Conservation (phyloP, 768 basidiomycete genomes). For the Cubamyces sp. region DNA sequence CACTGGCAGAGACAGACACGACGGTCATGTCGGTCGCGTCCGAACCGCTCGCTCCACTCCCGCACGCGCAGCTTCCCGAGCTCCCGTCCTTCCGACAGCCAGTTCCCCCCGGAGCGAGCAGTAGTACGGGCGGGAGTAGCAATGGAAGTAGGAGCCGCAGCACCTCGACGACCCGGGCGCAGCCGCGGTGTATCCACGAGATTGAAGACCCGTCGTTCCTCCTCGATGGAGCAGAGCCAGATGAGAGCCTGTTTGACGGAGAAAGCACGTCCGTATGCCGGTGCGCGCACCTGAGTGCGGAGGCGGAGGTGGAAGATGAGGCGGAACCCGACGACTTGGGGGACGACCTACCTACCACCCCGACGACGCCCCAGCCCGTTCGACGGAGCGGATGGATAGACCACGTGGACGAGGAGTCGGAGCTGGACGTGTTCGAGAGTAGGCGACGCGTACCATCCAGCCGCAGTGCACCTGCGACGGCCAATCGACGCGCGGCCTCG, state of each 20-base stretch:
- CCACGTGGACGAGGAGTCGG: slow-evolving; percentile 53
- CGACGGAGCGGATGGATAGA: slow-evolving; percentile 60
- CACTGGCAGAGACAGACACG: slow-evolving; percentile 41
- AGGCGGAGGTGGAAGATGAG: background rate
- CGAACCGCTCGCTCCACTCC: slow-evolving; percentile 25
- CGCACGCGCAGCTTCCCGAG: slow-evolving; percentile 12
- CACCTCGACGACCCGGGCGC: slow-evolving; percentile 20
- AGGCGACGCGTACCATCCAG: slow-evolving; percentile 2
- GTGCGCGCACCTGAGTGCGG: slow-evolving; percentile 15
- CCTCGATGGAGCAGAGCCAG: slow-evolving; percentile 1
- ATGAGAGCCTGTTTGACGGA: slow-evolving; percentile 12
- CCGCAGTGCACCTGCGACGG: background rate
- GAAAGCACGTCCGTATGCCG: slow-evolving; percentile 28
- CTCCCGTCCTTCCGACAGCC: slow-evolving; percentile 11
- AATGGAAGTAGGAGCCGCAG: background rate
- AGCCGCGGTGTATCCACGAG: slow-evolving; percentile 59
- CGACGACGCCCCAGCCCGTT: slow-evolving; percentile 36
- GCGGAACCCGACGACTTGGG: background rate
- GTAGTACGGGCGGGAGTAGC: background rate
- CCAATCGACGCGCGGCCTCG: slow-evolving; percentile 7
- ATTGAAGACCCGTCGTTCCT: slow-evolving; percentile 42
- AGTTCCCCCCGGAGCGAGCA: slow-evolving; percentile 17
- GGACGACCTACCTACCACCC: slow-evolving; percentile 11
- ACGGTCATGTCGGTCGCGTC: slow-evolving; percentile 33
- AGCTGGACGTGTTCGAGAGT: slow-evolving; percentile 50